These are phyloP conservation scores for Monascus ruber DNA, from an alignment of 2,329 filamentous ascomycete genomes.

Conservation along the genomic window DNA sequence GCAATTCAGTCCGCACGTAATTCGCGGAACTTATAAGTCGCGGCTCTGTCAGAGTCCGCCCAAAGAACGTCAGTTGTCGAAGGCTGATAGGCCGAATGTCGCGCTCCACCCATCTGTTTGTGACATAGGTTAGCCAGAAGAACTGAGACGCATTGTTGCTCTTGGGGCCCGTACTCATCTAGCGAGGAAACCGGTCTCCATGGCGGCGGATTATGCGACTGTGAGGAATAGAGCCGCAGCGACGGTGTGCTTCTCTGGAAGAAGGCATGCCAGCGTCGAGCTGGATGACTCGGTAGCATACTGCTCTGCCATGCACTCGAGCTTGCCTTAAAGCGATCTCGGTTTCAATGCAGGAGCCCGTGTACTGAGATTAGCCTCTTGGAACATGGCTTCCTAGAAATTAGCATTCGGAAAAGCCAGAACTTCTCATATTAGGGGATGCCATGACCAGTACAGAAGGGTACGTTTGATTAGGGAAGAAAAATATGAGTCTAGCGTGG, in stretches of 20 bases:
- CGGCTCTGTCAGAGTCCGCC: slow-evolving; percentile 78
- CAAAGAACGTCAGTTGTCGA: slow-evolving; percentile 94
- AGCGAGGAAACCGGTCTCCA: slow-evolving; percentile 49
- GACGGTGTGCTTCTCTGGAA: slow-evolving; percentile 12
- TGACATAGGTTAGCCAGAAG: slow-evolving; percentile 6
- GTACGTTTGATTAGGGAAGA: too few relatives aligned
- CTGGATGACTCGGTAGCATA: slow-evolving; percentile 25
- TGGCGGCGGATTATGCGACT: slow-evolving; percentile 34
- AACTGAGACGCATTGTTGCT: slow-evolving; percentile 2
- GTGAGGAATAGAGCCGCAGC: slow-evolving; percentile 16
- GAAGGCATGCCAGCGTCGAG: slow-evolving; percentile 20
- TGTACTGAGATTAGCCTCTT: not conserved
- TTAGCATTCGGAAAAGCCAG: too few relatives aligned
- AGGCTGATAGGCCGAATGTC: slow-evolving; percentile 93
- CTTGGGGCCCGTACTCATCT: slow-evolving; percentile 41
- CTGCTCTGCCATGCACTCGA: slow-evolving; percentile 20
- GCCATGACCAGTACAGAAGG: too few relatives aligned
- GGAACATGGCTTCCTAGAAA: not conserved
- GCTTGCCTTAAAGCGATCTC: not conserved
- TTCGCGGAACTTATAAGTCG: slow-evolving; percentile 90
- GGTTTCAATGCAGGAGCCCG: not conserved
- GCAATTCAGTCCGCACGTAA: slow-evolving; percentile 91
- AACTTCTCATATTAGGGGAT: too few relatives aligned
- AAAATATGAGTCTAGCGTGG: too few relatives aligned
- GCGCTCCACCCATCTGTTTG: slow-evolving; percentile 72